Conservation (phyloP, 495 filamentous ascomycete species). For the Choiromyces venosus region DNA sequence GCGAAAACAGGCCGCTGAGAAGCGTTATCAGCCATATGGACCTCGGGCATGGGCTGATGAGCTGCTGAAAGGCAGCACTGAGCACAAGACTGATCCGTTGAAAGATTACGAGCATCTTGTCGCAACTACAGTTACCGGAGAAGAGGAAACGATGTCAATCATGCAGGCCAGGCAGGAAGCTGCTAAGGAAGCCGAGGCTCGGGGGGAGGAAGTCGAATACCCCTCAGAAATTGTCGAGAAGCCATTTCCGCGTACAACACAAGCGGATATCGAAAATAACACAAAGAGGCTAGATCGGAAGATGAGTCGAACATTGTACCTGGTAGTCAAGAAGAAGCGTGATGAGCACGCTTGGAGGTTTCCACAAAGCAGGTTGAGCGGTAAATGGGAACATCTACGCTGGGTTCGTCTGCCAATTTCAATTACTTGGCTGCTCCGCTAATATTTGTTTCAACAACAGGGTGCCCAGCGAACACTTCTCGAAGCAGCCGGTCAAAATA, state of each 20-base stretch:
- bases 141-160: slow-evolving; percentile 65
- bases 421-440: slow-evolving; percentile 1
- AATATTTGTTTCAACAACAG: slow-evolving; percentile 47
- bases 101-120: slow-evolving; percentile 48
- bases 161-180: slow-evolving; percentile 47
- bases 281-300: slow-evolving; percentile 67
- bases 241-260: slow-evolving; percentile 64
- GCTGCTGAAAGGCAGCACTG: slow-evolving; percentile 63
- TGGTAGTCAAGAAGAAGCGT: slow-evolving; percentile 66
- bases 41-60: slow-evolving; percentile 85
- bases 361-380: slow-evolving; percentile 60
- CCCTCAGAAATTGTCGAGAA: slow-evolving; percentile 51
- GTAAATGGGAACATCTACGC: slow-evolving; percentile 64
- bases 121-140: slow-evolving; percentile 60
- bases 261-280: slow-evolving; percentile 74
- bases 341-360: slow-evolving; percentile 60
- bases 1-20: slow-evolving; percentile 59
- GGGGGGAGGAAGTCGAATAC: slow-evolving; percentile 52
- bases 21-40: slow-evolving; percentile 74
- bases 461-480: slow-evolving; percentile 71
- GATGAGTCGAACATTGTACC: slow-evolving; percentile 74
- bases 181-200: slow-evolving; percentile 56
- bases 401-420: slow-evolving; percentile 54
- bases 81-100: slow-evolving; percentile 54
- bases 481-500: slow-evolving; percentile 78